Conservation (phyloP, 164 flowering plant genomes). For the Protea cynaroides region DNA sequence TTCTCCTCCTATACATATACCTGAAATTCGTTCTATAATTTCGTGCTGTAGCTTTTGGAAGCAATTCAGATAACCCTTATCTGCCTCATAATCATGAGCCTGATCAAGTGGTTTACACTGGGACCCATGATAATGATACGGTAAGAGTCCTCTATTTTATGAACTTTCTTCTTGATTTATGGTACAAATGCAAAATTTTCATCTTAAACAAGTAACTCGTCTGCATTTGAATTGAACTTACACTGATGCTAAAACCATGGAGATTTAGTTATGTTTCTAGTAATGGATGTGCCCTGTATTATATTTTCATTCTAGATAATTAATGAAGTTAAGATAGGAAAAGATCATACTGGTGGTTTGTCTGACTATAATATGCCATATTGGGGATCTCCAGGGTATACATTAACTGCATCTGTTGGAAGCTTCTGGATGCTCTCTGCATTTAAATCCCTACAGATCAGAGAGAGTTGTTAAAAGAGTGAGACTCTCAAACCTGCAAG, state of each 20-base stretch:
- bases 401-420: not conserved
- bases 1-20: too few species aligned
- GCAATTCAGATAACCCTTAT: constrained; percentile 84
- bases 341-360: not conserved
- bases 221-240: not conserved
- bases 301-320: not conserved
- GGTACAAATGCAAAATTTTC: too few species aligned
- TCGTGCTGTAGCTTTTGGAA: constrained; percentile 64
- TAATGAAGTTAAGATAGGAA: not conserved
- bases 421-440: not conserved
- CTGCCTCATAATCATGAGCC: constrained; percentile 88
- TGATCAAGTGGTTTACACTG: constrained; percentile 93
- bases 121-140: constrained; percentile 99
- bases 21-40: constrained; percentile 1
- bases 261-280: not conserved
- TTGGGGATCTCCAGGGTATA: not conserved
- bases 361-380: not conserved
- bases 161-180: not conserved
- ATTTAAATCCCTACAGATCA: not conserved
- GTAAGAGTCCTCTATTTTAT: constrained; percentile 27
- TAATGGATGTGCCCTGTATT: not conserved
- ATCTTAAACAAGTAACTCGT: not conserved
- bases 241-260: not conserved
- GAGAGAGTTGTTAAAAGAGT: too few species aligned
- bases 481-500: too few species aligned